Evolutionary conservation across 1,284 basidiomycete species (phyloP), one percentile per base, ranked within the genome.

Genomic region (Microstroma glucosiphilum): DNA sequence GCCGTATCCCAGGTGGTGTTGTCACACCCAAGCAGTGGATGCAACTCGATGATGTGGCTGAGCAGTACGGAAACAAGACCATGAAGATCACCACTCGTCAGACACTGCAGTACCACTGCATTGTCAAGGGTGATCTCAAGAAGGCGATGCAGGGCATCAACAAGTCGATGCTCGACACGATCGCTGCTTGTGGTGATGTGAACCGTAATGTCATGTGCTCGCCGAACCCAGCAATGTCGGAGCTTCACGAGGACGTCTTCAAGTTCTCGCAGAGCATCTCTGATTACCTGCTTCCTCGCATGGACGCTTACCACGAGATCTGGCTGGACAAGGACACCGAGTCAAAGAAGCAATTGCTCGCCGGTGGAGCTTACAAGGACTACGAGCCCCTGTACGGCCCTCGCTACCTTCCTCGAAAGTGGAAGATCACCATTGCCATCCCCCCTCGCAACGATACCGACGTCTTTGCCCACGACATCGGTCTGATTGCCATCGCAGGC

Each of bases 41-140:
- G 60, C 86, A 89, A 74, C 91, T 99, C 86, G 92, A 97, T 82
- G 87, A 88, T 70, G 96, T 99, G 69, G 87, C 92, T 62, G 93
- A 96, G 78, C 89, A 93, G 81, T 91, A 94, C 80, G 94, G 92
- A 30, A 91, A 88, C 75, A 86, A 89, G 61, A 93, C 93, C 15
- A 89, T 98, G 83, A 98, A 98, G 84, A 88, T 99, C 73, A 98
- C 94, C 57, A 99, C 96, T 30, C 85, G 94, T 66, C 88, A 93
- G 82, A 98, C 96, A n/a, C 97, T 97, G 87, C 94, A 99, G 82
- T 98, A 96, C 85, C 94, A 99, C 81, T 94, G 94, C 66, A 89
- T 99, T 71, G 89, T 98, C 83, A 99, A 99, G 85, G 85, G 86
- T 69, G 91, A 98, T 80, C 82, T 98, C 80, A 98, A 98, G 83